Base-by-base conservation (phyloP, 495 filamentous ascomycete genomes). In the Penicillium antarcticum region DNA sequence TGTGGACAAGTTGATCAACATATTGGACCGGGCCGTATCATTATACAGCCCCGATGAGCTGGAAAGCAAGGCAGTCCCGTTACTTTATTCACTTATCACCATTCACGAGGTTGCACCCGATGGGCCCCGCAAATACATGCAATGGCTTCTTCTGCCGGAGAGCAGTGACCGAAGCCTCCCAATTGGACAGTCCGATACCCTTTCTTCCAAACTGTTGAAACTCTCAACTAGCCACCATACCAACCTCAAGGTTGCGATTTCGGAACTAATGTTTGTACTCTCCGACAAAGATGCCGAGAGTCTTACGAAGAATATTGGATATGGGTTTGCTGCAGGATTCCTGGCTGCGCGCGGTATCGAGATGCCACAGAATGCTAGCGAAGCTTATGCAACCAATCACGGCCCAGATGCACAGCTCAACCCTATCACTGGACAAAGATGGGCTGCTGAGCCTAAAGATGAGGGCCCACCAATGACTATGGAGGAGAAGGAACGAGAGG, bases 401-500 rank as follows among this genome's bases (percentile, higher is more conserved):
- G 68, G 68, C n/a, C 60, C 65, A 4, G 62, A 71, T 31, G 42
- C 62, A 2, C 64, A 61, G 12, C 69, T 95, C 37, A 98, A 98
- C 60, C 92, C 91, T 2, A 81, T 98, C 21, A 97, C 94, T 3
- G 94, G 94, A 0, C 94, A 98, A 67, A 80, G 85, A 44, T 66
- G 87, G 58, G 85, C 89, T 49, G 78, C 77, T 19, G 92, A 95
- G 66, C 76, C 75, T 12, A 45, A 67, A 40, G 69, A 77, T 8
- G 67, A 80, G 4, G 69, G 73, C 8, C 80, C 80, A 1, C 79
- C 84, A 16, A 97, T 98, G 94, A 92, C 87, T 5, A 74, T 85
- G 29, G 94, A 88, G 52, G 92, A 98, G 77, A 96, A 87, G 68
- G 90, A 96, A 62, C 76, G 89, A 38, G 94, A 98, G 66, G 94